Evolutionary conservation across 129 eudicot genomes (phyloP).

Genomic region (Oenanthe sinensis): DNA sequence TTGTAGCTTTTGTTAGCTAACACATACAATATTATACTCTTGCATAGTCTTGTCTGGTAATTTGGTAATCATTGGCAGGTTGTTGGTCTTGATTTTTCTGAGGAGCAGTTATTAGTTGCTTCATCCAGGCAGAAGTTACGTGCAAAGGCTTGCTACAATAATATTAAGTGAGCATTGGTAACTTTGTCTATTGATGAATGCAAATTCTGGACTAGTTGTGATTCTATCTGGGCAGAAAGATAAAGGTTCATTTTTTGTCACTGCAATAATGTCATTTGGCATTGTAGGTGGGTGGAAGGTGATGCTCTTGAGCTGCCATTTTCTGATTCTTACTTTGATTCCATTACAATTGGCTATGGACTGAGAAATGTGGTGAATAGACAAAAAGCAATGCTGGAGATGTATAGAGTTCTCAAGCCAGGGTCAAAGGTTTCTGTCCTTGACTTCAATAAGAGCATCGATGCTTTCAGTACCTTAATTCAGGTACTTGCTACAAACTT

Average conservation of each 20-base stretch:
- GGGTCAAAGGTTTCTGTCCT: slow-evolving; percentile 79
- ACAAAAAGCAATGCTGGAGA: slow-evolving; percentile 61
- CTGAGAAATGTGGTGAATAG: slow-evolving; percentile 72
- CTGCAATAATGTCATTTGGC: slow-evolving; percentile 14
- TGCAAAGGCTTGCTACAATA: slow-evolving; percentile 55
- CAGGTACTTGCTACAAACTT: slow-evolving; percentile 39
- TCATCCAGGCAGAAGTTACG: slow-evolving; percentile 53
- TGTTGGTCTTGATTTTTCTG: slow-evolving; percentile 77
- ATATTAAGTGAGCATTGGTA: slow-evolving; percentile 86
- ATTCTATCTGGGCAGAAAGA: neutral
- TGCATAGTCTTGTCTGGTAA: neutral
- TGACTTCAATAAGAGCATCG: slow-evolving; percentile 77
- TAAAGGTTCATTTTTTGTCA: neutral
- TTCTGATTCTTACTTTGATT: slow-evolving; percentile 66
- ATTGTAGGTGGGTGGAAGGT: slow-evolving; percentile 84
- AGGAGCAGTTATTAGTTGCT: slow-evolving; percentile 67
- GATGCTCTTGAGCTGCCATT: slow-evolving; percentile 85
- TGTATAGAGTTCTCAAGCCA: slow-evolving; percentile 66
- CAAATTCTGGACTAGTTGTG: neutral
- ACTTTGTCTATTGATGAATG: slow-evolving; percentile 4
- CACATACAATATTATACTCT: neutral
- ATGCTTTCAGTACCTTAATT: slow-evolving; percentile 32
- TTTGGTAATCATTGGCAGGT: slow-evolving; percentile 38
- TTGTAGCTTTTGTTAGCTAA: neutral
- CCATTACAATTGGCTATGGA: slow-evolving; percentile 88